A percentile compares a stretch with the other conserved stretches of the same genome.
phyloP scores from a whole-genome alignment of 805 yeast species.

The Metschnikowia baotianmanensis region DNA sequence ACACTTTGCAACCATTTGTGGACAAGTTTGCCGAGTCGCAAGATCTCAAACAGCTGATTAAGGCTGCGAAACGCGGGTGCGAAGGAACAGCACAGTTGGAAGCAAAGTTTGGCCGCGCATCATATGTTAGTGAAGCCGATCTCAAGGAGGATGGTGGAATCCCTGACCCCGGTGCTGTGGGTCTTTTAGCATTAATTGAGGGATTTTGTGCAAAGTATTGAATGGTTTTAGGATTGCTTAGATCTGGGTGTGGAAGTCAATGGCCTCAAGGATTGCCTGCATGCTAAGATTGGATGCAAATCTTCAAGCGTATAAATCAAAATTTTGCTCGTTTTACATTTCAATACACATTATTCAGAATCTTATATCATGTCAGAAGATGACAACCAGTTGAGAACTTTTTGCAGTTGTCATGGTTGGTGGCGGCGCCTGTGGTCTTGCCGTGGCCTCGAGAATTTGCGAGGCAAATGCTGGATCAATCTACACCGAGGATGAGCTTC shows the following conservation, averaged over 20 bases:
- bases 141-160: conserved; percentile 63
- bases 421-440: conserved; percentile 47
- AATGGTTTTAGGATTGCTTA: background rate
- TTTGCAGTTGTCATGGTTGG: conserved; percentile 42
- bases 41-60: conserved; percentile 58
- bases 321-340: background rate
- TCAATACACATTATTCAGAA: no score
- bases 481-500: conserved; percentile 47
- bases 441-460: conserved; percentile 40
- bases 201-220: conserved; percentile 32
- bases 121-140: conserved; percentile 71
- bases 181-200: conserved; percentile 60
- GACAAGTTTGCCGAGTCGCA: conserved; percentile 50
- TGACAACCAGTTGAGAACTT: conserved; percentile 20
- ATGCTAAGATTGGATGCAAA: conserved; percentile 15
- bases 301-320: no score
- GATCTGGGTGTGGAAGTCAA: background rate
- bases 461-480: conserved; percentile 43
- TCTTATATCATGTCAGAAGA: conserved; percentile 2
- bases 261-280: conserved; percentile 12
- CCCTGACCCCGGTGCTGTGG: conserved; percentile 96
- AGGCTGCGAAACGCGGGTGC: conserved; percentile 74
- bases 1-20: conserved; percentile 85
- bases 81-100: conserved; percentile 67
- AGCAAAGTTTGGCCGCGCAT: conserved; percentile 92